Conservation (phyloP, 495 filamentous ascomycete genomes). For the Tuber borchii region DNA sequence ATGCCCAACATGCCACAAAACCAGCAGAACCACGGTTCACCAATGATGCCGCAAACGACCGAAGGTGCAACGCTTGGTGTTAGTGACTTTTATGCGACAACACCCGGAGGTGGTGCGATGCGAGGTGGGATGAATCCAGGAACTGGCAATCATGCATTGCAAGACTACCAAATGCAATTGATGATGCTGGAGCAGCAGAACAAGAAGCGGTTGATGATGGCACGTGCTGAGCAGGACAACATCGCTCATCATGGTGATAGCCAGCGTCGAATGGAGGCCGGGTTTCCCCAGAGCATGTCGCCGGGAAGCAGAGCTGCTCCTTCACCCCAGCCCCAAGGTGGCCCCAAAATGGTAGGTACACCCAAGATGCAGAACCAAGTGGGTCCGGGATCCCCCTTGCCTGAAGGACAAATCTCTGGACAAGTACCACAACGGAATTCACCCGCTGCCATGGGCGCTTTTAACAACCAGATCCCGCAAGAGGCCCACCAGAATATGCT, state of each 20-base stretch:
- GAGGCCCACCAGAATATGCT: slow-evolving; percentile 64
- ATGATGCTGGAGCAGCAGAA: slow-evolving; percentile 99
- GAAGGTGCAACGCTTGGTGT: slow-evolving; percentile 52
- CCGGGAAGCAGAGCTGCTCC: slow-evolving; percentile 75
- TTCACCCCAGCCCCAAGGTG: slow-evolving; percentile 85
- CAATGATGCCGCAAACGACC: slow-evolving; percentile 67
- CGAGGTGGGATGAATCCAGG: slow-evolving; percentile 51
- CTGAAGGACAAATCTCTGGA: slow-evolving; percentile 58
- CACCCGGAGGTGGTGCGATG: slow-evolving; percentile 44
- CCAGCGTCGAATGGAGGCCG: slow-evolving; percentile 50
- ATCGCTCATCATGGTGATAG: slow-evolving; percentile 53
- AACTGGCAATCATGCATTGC: slow-evolving; percentile 83
- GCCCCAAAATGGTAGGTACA: slow-evolving; percentile 57
- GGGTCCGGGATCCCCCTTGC: slow-evolving; percentile 75
- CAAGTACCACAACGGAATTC: slow-evolving; percentile 66
- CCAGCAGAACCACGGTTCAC: slow-evolving; percentile 61
- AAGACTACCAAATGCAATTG: slow-evolving; percentile 99
- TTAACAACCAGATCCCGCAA: slow-evolving; percentile 53
- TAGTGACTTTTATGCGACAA: slow-evolving; percentile 61
- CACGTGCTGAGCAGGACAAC: slow-evolving; percentile 87
- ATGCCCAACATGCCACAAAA: slow-evolving; percentile 43
- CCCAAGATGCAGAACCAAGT: slow-evolving; percentile 71
- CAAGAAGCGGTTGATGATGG: slow-evolving; percentile 94
- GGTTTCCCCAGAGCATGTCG: slow-evolving; percentile 61
- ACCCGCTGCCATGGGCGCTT: slow-evolving; percentile 60